A percentile compares a stretch with the other conserved stretches of the same genome.
phyloP scores from a whole-genome alignment of 805 yeast genomes.

The Ogataea henricii region DNA sequence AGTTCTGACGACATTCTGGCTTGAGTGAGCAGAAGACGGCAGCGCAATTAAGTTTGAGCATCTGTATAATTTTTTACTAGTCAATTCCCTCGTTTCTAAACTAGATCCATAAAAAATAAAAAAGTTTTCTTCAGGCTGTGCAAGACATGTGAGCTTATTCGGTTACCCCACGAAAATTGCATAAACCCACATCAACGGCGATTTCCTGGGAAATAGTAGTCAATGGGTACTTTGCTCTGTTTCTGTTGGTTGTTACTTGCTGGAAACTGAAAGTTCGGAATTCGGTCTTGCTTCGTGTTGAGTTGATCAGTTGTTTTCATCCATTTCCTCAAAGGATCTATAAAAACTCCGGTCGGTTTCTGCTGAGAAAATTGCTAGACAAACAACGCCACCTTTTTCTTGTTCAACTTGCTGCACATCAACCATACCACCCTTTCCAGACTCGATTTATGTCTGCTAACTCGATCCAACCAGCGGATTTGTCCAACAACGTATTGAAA shows the following conservation, averaged over 20 bases:
- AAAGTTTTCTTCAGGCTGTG: background rate
- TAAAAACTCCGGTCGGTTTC: background rate
- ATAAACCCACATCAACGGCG: background rate
- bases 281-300: no score
- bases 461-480: background rate
- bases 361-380: background rate
- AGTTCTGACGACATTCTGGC: background rate
- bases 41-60: no score
- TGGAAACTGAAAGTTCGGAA: no score
- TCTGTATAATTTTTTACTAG: background rate
- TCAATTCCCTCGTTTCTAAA: background rate
- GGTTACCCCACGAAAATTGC: constrained; percentile 1
- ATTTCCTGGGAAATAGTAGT: background rate
- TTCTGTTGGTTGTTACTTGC: no score
- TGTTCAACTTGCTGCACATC: no score
- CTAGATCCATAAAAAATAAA: background rate
- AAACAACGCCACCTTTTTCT: background rate
- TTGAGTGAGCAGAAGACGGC: no score
- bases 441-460: no score
- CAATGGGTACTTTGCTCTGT: no score
- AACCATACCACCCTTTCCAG: no score
- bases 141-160: background rate
- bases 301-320: no score
- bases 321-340: no score
- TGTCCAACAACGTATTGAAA: background rate